A percentile compares a stretch with the other conserved stretches of the same genome.
phyloP scores from a whole-genome alignment of 2,329 filamentous ascomycete species.

The Talaromyces pinophilus region DNA sequence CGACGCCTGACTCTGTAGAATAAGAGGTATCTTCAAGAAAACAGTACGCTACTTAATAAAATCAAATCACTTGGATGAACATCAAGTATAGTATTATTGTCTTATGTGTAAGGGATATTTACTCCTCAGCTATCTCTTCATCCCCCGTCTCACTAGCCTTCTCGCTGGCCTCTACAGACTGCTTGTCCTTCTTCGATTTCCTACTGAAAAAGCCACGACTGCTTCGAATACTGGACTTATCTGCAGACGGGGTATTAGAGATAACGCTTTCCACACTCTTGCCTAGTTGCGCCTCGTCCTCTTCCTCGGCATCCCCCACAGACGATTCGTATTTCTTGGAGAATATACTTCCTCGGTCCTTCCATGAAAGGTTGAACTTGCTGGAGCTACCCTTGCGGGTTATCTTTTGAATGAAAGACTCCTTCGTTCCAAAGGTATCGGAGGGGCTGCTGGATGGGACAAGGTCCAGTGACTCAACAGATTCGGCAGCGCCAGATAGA shows the following conservation, averaged over 20 bases:
- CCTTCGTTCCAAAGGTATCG: slow-evolving; percentile 46
- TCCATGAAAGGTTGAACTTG: slow-evolving; percentile 55
- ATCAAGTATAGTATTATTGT: neutral
- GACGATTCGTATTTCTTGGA: slow-evolving; percentile 49
- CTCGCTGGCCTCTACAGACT: slow-evolving; percentile 46
- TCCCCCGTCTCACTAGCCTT: slow-evolving; percentile 47
- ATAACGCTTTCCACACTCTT: slow-evolving; percentile 47
- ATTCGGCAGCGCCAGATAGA: slow-evolving; percentile 49
- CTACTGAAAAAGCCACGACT: slow-evolving; percentile 52
- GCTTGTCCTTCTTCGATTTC: slow-evolving; percentile 49
- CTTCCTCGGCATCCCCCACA: slow-evolving; percentile 49
- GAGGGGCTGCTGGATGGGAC: slow-evolving; percentile 46
- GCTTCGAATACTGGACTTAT: slow-evolving; percentile 43
- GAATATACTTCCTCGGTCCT: slow-evolving; percentile 51
- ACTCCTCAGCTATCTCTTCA: slow-evolving; percentile 37
- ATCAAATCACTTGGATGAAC: neutral
- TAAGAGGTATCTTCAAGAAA: neutral
- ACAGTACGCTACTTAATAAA: neutral
- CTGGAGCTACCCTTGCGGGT: slow-evolving; percentile 54
- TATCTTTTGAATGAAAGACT: slow-evolving; percentile 55
- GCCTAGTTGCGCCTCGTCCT: slow-evolving; percentile 45
- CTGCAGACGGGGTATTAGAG: slow-evolving; percentile 45
- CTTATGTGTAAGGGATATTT: slow-evolving; percentile 6
- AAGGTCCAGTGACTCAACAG: slow-evolving; percentile 51
- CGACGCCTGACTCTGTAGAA: neutral